Percentiles rank a stretch among this genome's conserved stretches.
These are phyloP conservation scores for Stipa capillata DNA, from an alignment of 176 grass and related monocot species.

Conservation along the genomic window DNA sequence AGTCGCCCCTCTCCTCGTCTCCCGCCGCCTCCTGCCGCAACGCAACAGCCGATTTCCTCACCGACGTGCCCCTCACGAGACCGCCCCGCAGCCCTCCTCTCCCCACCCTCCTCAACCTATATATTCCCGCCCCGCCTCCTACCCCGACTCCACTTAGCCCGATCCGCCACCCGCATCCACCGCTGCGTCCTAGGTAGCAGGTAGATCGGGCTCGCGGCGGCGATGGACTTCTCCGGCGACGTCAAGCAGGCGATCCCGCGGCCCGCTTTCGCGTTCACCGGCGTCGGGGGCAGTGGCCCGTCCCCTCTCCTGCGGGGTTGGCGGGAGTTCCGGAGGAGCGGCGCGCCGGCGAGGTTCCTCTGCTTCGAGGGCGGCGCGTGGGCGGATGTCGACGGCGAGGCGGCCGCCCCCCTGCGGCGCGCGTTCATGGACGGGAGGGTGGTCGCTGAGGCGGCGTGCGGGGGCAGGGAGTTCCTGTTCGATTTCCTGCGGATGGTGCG, in stretches of 20 bases:
- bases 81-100: background rate
- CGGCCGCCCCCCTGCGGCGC: background rate
- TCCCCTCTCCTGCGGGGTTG: conserved; percentile 9
- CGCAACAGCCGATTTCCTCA: conserved; percentile 6
- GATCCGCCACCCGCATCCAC: background rate
- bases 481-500: conserved; percentile 63
- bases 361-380: conserved; percentile 50
- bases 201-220: background rate
- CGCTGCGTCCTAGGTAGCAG: background rate
- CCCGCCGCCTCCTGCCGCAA: background rate
- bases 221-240: conserved; percentile 19
- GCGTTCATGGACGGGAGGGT: conserved; percentile 38
- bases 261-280: background rate
- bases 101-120: conserved; percentile 2
- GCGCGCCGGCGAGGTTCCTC: conserved; percentile 47
- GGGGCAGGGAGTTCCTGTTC: conserved; percentile 28
- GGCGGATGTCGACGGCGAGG: conserved; percentile 37
- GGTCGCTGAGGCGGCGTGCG: conserved; percentile 11
- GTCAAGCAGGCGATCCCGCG: background rate
- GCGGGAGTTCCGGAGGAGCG: conserved; percentile 41
- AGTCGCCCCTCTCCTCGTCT: background rate
- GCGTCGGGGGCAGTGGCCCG: background rate
- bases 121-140: conserved; percentile 4
- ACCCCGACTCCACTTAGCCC: background rate
- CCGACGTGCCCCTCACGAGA: conserved; percentile 20